Base-by-base conservation (phyloP, 2,329 filamentous ascomycete species). In the Cercospora sp. region DNA sequence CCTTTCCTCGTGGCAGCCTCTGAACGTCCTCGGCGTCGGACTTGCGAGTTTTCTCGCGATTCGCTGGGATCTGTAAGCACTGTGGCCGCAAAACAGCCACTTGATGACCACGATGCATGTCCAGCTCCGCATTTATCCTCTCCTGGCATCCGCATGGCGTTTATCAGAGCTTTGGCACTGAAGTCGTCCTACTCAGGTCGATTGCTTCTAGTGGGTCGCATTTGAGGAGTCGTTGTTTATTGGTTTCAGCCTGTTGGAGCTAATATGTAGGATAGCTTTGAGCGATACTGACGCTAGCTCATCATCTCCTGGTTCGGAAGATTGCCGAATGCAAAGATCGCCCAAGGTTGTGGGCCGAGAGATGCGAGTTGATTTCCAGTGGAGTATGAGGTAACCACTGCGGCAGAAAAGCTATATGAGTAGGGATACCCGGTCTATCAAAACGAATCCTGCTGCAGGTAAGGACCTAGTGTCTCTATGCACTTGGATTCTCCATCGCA, bases 391-490 rank as follows among this genome's bases (percentile, higher is more conserved):
- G 43, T 24, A 32, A n/a, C 34, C 24, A 21, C 9, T 21, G 51
- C 51, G 1, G 34, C 32, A 58, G 30, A 1, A 26, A 21, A 65
- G 34, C 51, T 66, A 66, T 66, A 68, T 68, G 58, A 66, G 34
- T 58, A 63, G 45, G 40, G 63, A 43, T 59, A 26, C 65, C 60
- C 65, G 49, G 53, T 63, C 61, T 63, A 66, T 55, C 64, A 66
- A 37, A 61, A 26, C 60, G 32, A 24, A 24, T 45, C 21, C 43
- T 51, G 28, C 40, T 18, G 40, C 43, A 51, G 28, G 60, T 12
- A 55, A 55, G 10, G 49, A 13, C 49, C 24, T 55, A 28, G 21
- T 49, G 24, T 28, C 12, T n/a, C 16, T 24, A n/a, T 28, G 12
- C 13, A 26, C 12, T 55, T 55, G 49, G 5, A 55, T 55, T 7